Percentiles rank a stretch among this genome's conserved stretches.
phyloP scores from a whole-genome alignment of 805 yeast genomes.

The Saccharomycopsis sp. region DNA sequence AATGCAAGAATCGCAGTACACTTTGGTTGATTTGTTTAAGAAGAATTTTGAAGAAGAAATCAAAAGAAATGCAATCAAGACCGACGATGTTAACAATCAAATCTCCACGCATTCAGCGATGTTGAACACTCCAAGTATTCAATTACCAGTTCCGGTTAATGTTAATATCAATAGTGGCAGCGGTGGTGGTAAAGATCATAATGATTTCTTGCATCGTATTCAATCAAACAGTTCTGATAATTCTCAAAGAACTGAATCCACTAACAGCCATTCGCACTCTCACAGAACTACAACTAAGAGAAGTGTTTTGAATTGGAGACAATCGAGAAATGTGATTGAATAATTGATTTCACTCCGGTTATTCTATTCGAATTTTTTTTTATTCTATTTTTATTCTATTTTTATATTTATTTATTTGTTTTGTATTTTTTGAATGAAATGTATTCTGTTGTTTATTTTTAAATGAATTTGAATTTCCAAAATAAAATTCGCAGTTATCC shows the following conservation, averaged over 20 bases:
- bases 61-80: constrained; percentile 27
- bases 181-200: constrained; percentile 7
- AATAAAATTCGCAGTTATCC: no score
- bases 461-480: no score
- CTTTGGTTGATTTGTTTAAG: constrained; percentile 54
- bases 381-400: not conserved
- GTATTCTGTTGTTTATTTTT: not conserved
- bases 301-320: constrained; percentile 31
- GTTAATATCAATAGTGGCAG: constrained; percentile 15
- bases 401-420: not conserved
- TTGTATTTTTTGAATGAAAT: not conserved
- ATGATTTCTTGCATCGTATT: constrained; percentile 23
- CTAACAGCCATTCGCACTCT: constrained; percentile 17
- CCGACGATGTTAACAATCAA: constrained; percentile 25
- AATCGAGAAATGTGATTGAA: constrained; percentile 24
- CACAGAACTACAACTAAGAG: constrained; percentile 24
- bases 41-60: constrained; percentile 68
- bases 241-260: constrained; percentile 22
- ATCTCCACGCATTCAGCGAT: constrained; percentile 20
- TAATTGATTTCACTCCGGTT: not conserved
- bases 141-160: constrained; percentile 16
- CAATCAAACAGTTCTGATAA: constrained; percentile 27
- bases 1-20: constrained; percentile 59
- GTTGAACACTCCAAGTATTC: constrained; percentile 19
- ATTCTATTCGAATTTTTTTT: not conserved